A percentile compares a stretch with the other conserved stretches of the same genome.
Conservation (phyloP, 2,329 filamentous ascomycete genomes). For the Aureobasidium lini region DNA sequence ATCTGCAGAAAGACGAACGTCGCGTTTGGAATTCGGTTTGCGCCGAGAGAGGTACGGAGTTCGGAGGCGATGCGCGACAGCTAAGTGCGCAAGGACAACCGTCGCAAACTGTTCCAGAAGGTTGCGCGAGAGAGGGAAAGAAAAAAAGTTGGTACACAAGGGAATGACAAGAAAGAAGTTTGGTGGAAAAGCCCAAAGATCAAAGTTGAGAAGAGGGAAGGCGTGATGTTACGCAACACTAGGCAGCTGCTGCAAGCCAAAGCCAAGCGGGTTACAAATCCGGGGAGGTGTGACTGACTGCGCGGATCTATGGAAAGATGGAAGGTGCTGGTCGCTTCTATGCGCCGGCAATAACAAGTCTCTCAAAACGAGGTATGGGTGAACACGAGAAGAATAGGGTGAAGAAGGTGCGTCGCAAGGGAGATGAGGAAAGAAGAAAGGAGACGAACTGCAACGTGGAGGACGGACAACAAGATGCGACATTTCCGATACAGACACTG, state of each 20-base stretch:
- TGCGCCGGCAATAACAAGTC: background rate
- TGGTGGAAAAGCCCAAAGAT: background rate
- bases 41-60: background rate
- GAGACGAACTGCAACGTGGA: constrained; percentile 1
- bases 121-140: background rate
- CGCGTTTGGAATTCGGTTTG: background rate
- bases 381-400: background rate
- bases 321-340: constrained; percentile 4
- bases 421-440: background rate
- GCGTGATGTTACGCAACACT: constrained; percentile 10
- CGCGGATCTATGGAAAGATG: background rate
- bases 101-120: background rate
- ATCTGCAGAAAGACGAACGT: background rate
- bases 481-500: background rate
- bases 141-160: background rate
- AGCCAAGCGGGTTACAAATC: background rate
- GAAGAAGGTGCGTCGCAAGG: background rate
- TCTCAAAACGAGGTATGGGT: background rate
- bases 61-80: constrained; percentile 8
- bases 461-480: constrained; percentile 1
- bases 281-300: background rate
- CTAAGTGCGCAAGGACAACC: constrained; percentile 3
- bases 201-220: constrained; percentile 2
- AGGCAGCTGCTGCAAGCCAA: background rate
- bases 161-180: constrained; percentile 6